Conservation (phyloP, 768 basidiomycete genomes). For the Tulasnella sp. region DNA sequence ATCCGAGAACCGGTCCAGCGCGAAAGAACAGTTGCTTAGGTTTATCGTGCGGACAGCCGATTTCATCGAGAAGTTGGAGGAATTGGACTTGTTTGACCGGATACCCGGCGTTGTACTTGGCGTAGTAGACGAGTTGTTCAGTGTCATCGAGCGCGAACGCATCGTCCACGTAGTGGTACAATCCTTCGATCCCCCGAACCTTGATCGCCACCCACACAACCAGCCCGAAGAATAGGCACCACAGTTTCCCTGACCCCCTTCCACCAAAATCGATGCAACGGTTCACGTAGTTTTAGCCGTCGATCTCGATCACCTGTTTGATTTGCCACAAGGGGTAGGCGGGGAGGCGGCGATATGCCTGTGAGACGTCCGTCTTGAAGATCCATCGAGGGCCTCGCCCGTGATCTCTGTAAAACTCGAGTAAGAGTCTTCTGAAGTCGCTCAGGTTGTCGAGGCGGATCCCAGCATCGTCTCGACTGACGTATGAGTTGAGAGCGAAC, state of each 20-base stretch:
- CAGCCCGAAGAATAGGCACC: constrained; percentile 26
- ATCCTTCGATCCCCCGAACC: constrained; percentile 15
- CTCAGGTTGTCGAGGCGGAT: constrained; percentile 30
- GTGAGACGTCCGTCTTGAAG: constrained; percentile 32
- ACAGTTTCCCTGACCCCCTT: constrained; percentile 24
- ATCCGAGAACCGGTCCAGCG: constrained; percentile 32
- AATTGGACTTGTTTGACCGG: constrained; percentile 30
- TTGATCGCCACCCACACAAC: constrained; percentile 31
- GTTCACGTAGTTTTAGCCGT: constrained; percentile 26
- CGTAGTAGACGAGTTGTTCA: constrained; percentile 25
- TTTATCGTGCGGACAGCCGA: constrained; percentile 33
- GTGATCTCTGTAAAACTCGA: not conserved
- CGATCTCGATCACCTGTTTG: constrained; percentile 29
- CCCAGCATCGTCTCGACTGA: constrained; percentile 23
- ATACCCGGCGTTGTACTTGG: constrained; percentile 24
- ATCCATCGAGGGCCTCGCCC: constrained; percentile 2
- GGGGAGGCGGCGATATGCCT: constrained; percentile 31
- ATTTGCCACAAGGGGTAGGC: constrained; percentile 35
- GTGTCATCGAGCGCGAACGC: constrained; percentile 22
- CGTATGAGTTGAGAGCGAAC: constrained; percentile 32
- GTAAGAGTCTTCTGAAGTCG: constrained; percentile 24
- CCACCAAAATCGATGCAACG: constrained; percentile 30
- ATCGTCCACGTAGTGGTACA: constrained; percentile 32
- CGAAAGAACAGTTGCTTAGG: constrained; percentile 33
- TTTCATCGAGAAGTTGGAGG: constrained; percentile 33